Conservation (phyloP, 1,284 basidiomycete species). For the Puccinia novopanici region DNA sequence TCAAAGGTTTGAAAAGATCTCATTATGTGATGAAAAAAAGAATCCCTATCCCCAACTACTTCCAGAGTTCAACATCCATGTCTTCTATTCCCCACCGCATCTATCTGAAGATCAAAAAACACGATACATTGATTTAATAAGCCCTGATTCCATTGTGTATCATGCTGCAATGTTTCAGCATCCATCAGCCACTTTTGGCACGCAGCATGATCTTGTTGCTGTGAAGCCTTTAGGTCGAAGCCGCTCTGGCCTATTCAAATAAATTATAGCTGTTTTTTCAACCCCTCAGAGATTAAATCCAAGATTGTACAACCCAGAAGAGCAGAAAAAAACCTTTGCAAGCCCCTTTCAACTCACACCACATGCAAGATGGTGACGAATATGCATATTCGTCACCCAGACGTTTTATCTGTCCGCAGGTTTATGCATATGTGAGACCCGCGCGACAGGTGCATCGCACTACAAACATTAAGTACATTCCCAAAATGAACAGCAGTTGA, state of each 20-base stretch:
- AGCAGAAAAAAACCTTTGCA: too few species aligned
- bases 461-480: too few species aligned
- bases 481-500: too few species aligned
- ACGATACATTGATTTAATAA: conserved; percentile 16
- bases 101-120: conserved; percentile 11
- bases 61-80: conserved; percentile 19
- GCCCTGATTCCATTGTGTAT: not conserved
- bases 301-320: too few species aligned
- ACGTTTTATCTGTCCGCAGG: too few species aligned
- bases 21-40: not conserved
- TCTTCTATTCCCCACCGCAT: conserved; percentile 25
- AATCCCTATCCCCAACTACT: conserved; percentile 25
- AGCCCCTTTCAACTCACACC: too few species aligned
- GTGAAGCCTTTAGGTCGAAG: conserved; percentile 20
- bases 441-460: too few species aligned
- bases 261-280: too few species aligned
- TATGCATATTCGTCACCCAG: too few species aligned
- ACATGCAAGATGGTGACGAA: too few species aligned
- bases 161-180: conserved; percentile 25
- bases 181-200: not conserved
- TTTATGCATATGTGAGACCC: too few species aligned
- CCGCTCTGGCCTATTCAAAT: conserved; percentile 4
- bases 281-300: too few species aligned
- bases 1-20: conserved; percentile 8
- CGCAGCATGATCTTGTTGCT: conserved; percentile 32